phyloP scores from a whole-genome alignment of 257 asterid genomes.

The Oldenlandia corymbosa region DNA sequence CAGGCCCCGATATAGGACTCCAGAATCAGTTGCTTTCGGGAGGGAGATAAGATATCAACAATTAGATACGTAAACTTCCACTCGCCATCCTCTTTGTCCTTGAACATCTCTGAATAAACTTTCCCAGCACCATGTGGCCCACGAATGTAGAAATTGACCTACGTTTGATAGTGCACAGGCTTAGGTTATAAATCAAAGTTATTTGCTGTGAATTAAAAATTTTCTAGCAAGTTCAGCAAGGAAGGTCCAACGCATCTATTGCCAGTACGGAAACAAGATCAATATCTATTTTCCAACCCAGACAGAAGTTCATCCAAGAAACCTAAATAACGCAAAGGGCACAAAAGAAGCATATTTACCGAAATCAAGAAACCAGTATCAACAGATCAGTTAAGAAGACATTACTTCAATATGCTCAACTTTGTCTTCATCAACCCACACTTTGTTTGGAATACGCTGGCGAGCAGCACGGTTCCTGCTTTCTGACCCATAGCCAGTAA shows the following conservation, averaged over 20 bases:
- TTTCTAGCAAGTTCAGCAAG: too few relatives aligned
- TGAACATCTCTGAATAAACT: conserved; percentile 86
- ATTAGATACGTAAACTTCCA: conserved; percentile 86
- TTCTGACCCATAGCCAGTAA: conserved; percentile 86
- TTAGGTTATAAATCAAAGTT: neutral
- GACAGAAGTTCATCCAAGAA: neutral
- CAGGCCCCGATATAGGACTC: conserved; percentile 92
- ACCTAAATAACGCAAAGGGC: too few relatives aligned
- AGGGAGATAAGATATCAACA: conserved; percentile 70
- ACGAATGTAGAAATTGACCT: conserved; percentile 87
- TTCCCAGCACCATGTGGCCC: conserved; percentile 92
- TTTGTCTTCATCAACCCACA: conserved; percentile 86
- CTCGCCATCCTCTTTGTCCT: conserved; percentile 69
- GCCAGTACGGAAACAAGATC: neutral
- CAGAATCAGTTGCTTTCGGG: conserved; percentile 74
- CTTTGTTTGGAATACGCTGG: conserved; percentile 70
- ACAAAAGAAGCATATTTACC: too few relatives aligned
- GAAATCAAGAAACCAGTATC: conserved; percentile 2
- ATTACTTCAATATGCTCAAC: conserved; percentile 76
- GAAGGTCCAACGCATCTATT: neutral
- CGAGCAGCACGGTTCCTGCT: conserved; percentile 97
- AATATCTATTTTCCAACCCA: neutral
- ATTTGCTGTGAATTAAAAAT: neutral
- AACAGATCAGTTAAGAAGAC: neutral
- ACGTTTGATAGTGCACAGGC: neutral